phyloP scores from a whole-genome alignment of 495 filamentous ascomycete genomes.

The Wilcoxina mikolae region DNA sequence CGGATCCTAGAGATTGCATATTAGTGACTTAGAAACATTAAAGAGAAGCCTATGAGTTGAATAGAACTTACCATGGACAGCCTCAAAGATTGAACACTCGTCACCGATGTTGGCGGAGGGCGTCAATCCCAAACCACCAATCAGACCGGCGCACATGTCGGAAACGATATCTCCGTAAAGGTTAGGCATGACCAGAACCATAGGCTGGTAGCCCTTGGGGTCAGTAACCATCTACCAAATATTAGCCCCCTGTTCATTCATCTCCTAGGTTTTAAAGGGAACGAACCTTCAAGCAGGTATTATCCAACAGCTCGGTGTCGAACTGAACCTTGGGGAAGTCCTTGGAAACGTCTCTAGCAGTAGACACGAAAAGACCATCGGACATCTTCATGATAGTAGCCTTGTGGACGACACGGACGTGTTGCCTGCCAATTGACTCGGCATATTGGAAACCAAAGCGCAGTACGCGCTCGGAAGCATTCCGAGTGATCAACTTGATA shows the following conservation, averaged over 20 bases:
- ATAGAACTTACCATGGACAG: conserved; percentile 58
- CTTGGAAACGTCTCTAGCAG: conserved; percentile 69
- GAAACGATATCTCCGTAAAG: conserved; percentile 98
- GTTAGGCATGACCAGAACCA: conserved; percentile 99
- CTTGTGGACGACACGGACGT: conserved; percentile 97
- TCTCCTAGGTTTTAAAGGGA: neutral
- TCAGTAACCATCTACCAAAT: conserved; percentile 24
- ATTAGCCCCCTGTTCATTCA: neutral
- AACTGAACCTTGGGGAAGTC: conserved; percentile 90
- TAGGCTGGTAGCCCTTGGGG: conserved; percentile 62
- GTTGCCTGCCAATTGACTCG: conserved; percentile 73
- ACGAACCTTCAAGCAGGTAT: conserved; percentile 70
- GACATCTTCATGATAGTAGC: conserved; percentile 99
- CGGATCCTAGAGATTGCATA: conserved; percentile 36
- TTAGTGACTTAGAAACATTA: neutral
- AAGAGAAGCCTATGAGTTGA: neutral
- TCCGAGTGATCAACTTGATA: conserved; percentile 96
- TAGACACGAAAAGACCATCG: conserved; percentile 90
- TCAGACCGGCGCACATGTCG: conserved; percentile 97
- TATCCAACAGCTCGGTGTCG: conserved; percentile 93
- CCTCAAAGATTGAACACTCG: conserved; percentile 98
- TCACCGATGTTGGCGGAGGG: conserved; percentile 98
- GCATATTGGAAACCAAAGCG: conserved; percentile 97
- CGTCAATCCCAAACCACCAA: conserved; percentile 90
- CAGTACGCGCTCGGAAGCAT: conserved; percentile 85